Evolutionary conservation across 345 rosid genomes (phyloP).

Genomic region (Syzygium grande): DNA sequence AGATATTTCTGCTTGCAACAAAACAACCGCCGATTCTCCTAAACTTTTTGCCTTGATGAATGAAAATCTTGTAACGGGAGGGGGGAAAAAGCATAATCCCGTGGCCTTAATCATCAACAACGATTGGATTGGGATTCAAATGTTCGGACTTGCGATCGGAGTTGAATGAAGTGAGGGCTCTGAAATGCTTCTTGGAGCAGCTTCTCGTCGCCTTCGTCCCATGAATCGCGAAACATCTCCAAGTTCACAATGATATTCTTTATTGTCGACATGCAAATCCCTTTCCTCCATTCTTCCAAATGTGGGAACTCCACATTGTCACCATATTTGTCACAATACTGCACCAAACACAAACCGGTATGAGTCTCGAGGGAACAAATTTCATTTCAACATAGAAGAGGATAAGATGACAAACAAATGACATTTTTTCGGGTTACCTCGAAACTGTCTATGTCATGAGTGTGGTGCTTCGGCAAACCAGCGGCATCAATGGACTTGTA

Average conservation of each 20-base stretch:
- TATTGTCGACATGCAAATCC: slow-evolving; percentile 46
- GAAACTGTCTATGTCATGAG: slow-evolving; percentile 70
- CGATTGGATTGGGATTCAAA: background rate
- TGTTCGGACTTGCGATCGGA: slow-evolving; percentile 10
- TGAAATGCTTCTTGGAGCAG: slow-evolving; percentile 62
- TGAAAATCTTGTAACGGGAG: background rate
- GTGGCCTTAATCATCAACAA: background rate
- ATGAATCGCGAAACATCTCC: slow-evolving; percentile 63
- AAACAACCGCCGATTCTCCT: background rate
- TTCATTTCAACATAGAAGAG: background rate
- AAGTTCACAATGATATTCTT: slow-evolving; percentile 36
- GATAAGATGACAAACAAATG: background rate
- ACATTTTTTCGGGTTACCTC: slow-evolving; percentile 22
- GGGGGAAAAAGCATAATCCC: background rate
- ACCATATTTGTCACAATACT: slow-evolving; percentile 75
- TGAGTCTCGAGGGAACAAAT: background rate
- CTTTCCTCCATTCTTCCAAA: slow-evolving; percentile 88
- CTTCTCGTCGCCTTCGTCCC: slow-evolving; percentile 53
- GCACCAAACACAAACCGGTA: background rate
- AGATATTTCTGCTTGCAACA: background rate
- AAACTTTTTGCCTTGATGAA: background rate
- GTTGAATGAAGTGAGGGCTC: slow-evolving; percentile 72
- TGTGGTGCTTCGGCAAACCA: slow-evolving; percentile 58
- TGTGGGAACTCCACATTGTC: slow-evolving; percentile 64
- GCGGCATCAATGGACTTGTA: slow-evolving; percentile 55